Evolutionary conservation across 106 monocot species (phyloP).

Genomic region (Chionographis japonica): DNA sequence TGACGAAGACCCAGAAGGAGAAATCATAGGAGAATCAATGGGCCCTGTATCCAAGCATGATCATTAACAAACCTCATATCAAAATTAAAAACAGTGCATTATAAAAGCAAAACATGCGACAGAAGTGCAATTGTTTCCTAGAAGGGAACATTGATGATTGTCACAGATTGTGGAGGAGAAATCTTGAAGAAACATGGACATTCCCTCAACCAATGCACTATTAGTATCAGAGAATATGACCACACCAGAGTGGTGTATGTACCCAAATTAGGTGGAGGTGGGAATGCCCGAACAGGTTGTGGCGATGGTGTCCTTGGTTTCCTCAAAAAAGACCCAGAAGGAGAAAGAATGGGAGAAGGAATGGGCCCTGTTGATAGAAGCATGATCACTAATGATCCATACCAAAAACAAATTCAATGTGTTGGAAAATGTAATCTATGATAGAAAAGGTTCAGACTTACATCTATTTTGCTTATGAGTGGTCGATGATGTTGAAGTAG

Average conservation of each 20-base stretch:
- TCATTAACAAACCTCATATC: neutral
- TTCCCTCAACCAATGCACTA: too few species aligned
- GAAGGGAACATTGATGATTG: too few species aligned
- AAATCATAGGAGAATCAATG: conserved; percentile 22
- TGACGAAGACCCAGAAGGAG: conserved; percentile 26
- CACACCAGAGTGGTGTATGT: too few species aligned
- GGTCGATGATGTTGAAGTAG: conserved; percentile 17
- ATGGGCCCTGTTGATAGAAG: conserved; percentile 29
- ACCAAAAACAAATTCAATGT: neutral
- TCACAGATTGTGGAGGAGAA: too few species aligned
- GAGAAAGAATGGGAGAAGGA: too few species aligned
- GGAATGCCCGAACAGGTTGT: conserved; percentile 21
- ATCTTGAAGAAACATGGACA: too few species aligned
- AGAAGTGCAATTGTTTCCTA: too few species aligned
- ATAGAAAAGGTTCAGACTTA: conserved; percentile 6
- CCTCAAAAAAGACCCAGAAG: conserved; percentile 15
- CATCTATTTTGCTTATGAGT: conserved; percentile 13
- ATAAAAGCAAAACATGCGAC: neutral
- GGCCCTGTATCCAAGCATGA: conserved; percentile 28
- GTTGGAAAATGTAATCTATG: conserved; percentile 2
- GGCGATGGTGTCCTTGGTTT: conserved; percentile 21
- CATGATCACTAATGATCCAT: neutral
- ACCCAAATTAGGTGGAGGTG: too few species aligned
- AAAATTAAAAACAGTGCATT: neutral
- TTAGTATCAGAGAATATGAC: too few species aligned